phyloP scores from a whole-genome alignment of 768 basidiomycete genomes.

The Suillus plorans region DNA sequence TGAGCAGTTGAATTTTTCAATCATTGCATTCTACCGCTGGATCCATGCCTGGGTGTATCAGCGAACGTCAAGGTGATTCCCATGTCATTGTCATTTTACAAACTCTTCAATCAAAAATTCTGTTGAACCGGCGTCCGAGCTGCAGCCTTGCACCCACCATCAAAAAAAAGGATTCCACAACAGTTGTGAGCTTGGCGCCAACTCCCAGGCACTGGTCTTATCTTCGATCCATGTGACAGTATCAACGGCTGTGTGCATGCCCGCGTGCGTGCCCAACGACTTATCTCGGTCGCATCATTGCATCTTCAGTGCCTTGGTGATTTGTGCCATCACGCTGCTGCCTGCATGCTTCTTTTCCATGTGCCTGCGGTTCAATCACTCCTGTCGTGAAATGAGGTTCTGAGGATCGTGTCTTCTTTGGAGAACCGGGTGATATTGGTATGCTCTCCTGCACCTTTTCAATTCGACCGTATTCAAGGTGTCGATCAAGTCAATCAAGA shows the following conservation, averaged over 20 bases:
- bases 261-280: not conserved
- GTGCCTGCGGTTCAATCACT: not conserved
- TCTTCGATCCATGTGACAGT: not conserved
- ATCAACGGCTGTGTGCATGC: not conserved
- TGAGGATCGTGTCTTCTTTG: not conserved
- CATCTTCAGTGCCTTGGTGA: not conserved
- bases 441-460: not conserved
- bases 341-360: not conserved
- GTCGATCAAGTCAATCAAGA: not conserved
- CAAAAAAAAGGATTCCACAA: not conserved
- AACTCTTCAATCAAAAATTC: not conserved
- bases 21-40: not conserved
- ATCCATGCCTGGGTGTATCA: not conserved
- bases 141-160: not conserved
- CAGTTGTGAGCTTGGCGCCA: not conserved
- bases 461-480: no score
- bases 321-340: not conserved
- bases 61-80: not conserved
- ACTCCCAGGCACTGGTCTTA: not conserved
- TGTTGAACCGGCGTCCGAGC: no score
- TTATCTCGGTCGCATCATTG: not conserved
- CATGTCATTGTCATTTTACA: not conserved
- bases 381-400: not conserved
- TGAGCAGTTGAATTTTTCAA: not conserved
- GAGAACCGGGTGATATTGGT: not conserved